Conservation (phyloP, 129 eudicot species). For the carrot (Daucus carota) region DNA sequence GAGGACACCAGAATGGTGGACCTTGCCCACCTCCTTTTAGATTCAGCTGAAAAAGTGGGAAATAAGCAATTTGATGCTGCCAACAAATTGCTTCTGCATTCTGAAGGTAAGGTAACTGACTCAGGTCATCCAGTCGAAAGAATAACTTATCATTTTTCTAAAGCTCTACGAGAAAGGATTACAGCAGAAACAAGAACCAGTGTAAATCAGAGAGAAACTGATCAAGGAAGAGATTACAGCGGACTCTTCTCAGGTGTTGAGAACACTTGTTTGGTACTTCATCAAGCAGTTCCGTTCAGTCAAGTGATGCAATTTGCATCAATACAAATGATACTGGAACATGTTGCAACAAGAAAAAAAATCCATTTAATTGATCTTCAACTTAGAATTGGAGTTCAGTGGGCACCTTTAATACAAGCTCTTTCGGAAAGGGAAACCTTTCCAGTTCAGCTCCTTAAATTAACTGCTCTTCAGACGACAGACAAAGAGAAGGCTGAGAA, state of each 20-base stretch:
- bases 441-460: constrained; percentile 27
- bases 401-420: constrained; percentile 55
- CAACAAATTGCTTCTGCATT: constrained; percentile 25
- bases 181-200: constrained; percentile 34
- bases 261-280: constrained; percentile 30
- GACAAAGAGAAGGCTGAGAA: constrained; percentile 25
- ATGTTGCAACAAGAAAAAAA: constrained; percentile 22
- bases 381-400: constrained; percentile 44
- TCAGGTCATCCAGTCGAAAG: constrained; percentile 50
- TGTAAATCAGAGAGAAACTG: constrained; percentile 5
- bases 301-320: constrained; percentile 49
- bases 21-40: constrained; percentile 44
- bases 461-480: constrained; percentile 33
- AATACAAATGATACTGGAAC: constrained; percentile 48
- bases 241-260: constrained; percentile 24
- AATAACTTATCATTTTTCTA: constrained; percentile 33
- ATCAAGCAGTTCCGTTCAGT: constrained; percentile 44
- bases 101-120: constrained; percentile 33
- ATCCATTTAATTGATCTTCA: constrained; percentile 56
- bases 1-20: constrained; percentile 51
- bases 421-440: constrained; percentile 15
- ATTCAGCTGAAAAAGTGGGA: constrained; percentile 51
- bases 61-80: constrained; percentile 36
- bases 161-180: constrained; percentile 37
- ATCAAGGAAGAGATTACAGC: constrained; percentile 11